Base-by-base conservation (phyloP, 2,329 filamentous ascomycete genomes). In the Aureobasidium sp. region DNA sequence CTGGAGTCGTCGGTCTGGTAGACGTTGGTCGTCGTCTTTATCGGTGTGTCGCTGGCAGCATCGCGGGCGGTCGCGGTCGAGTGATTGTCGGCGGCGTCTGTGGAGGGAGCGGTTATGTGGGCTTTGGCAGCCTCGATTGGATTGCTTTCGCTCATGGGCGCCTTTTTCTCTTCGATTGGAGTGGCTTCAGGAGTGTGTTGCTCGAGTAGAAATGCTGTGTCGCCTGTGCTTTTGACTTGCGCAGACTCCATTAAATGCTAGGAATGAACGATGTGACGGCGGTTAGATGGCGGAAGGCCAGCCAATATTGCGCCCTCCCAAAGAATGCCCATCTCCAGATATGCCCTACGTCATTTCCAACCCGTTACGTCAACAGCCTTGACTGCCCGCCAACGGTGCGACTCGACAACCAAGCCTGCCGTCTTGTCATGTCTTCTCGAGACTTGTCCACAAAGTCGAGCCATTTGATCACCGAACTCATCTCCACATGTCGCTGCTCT, bases 181-280 rank as follows among this genome's bases (percentile, higher is more conserved):
- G 55, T 58, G 7, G 55, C 14, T 5, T 58, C 55, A 9, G 55
- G 55, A 2, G 55, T 51, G n/a, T 61, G 45, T 36, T 61, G 57
- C 37, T 61, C 58, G 20, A 61, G 39, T 47, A 61, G 31, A n/a
- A 61, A 61, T 29, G 58, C 53, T 39, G 58, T 61, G 58, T 61
- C 58, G 27, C 58, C 58, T 15, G 58, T 39, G 29, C 58, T 61
- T 53, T 37, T 31, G n/a, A 61, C 47, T 61, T 60, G 29, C 7
- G 45, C 31, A 59, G 56, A 17, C 31, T 39, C 45, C 57, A 60
- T 60, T n/a, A 25, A 8, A 12, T 29, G 34, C 31, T 60, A 51
- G 45, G 55, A 58, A 58, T 58, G 55, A 55, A 55, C 9, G 39
- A 25, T 44, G 53, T 20, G 25, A 22, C 22, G 53, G 17, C 53